A percentile compares a stretch with the other conserved stretches of the same genome.
Conservation (phyloP, 805 yeast genomes). For the Ogataea ganodermae region DNA sequence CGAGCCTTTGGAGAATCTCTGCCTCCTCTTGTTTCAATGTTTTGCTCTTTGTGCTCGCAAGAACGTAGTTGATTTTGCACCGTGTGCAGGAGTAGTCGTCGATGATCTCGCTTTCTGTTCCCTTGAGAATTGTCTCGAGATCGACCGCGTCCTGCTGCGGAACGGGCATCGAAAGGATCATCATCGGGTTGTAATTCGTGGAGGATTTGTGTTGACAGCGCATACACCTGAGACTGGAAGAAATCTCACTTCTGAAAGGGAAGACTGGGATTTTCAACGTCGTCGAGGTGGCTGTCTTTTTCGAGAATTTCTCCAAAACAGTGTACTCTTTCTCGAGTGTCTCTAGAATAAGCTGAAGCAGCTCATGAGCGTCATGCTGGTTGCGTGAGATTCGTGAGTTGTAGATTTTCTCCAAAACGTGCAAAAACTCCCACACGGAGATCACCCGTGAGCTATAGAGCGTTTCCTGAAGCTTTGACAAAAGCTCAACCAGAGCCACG, state of each 20-base stretch:
- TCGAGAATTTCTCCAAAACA: slow-evolving; percentile 38
- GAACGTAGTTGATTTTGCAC: slow-evolving; percentile 57
- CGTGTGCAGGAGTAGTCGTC: slow-evolving; percentile 79
- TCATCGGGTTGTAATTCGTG: slow-evolving; percentile 58
- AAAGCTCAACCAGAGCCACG: slow-evolving; percentile 51
- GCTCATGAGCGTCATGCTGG: slow-evolving; percentile 96
- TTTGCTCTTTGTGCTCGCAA: slow-evolving; percentile 33
- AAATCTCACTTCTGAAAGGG: slow-evolving; percentile 71
- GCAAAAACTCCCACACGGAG: slow-evolving; percentile 79
- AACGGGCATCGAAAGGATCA: slow-evolving; percentile 71
- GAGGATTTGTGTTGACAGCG: slow-evolving; percentile 64
- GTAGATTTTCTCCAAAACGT: slow-evolving; percentile 69
- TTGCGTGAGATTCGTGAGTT: slow-evolving; percentile 71
- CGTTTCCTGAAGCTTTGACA: slow-evolving; percentile 64
- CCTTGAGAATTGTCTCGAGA: slow-evolving; percentile 55
- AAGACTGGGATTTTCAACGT: slow-evolving; percentile 52
- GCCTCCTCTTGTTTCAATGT: slow-evolving; percentile 31
- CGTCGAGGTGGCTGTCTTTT: slow-evolving; percentile 48
- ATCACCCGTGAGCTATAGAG: slow-evolving; percentile 52
- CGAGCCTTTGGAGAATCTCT: slow-evolving; percentile 37
- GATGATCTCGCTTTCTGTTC: slow-evolving; percentile 64
- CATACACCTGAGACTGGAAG: slow-evolving; percentile 70
- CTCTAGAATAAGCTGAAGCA: slow-evolving; percentile 78
- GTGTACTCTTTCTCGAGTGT: slow-evolving; percentile 69
- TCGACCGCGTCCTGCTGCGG: slow-evolving; percentile 50